Percentiles rank a stretch among this genome's conserved stretches.
phyloP scores from a whole-genome alignment of 805 yeast species.

The Ogataea sp. region DNA sequence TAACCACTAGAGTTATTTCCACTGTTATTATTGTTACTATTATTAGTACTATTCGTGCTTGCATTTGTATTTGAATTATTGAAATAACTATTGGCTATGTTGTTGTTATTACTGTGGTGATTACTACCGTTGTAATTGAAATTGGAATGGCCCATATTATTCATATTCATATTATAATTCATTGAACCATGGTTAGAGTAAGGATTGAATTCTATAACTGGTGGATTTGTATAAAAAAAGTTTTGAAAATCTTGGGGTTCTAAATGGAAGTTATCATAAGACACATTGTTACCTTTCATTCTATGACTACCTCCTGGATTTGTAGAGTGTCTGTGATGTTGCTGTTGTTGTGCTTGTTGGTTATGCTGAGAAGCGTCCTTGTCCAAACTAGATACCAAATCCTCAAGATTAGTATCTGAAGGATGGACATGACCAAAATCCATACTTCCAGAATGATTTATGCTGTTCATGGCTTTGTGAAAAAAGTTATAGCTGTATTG shows the following conservation, averaged over 20 bases:
- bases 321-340: background rate
- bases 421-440: too few relatives aligned
- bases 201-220: conserved; percentile 24
- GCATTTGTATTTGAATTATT: background rate
- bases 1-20: background rate
- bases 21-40: background rate
- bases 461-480: background rate
- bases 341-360: too few relatives aligned
- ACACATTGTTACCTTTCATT: background rate
- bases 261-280: conserved; percentile 21
- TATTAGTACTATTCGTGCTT: background rate
- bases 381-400: background rate
- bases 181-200: background rate
- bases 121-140: background rate
- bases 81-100: background rate
- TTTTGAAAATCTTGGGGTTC: conserved; percentile 29
- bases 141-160: background rate
- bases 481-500: background rate
- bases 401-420: background rate
- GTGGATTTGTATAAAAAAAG: conserved; percentile 27
- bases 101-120: background rate
- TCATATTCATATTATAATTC: conserved; percentile 1
- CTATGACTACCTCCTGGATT: background rate
- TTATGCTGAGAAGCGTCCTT: too few relatives aligned
- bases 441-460: background rate